Percentiles rank a stretch among this genome's conserved stretches.
These are phyloP conservation scores for Lactuca sativa DNA, from an alignment of 129 eudicot species.

Conservation along the genomic window DNA sequence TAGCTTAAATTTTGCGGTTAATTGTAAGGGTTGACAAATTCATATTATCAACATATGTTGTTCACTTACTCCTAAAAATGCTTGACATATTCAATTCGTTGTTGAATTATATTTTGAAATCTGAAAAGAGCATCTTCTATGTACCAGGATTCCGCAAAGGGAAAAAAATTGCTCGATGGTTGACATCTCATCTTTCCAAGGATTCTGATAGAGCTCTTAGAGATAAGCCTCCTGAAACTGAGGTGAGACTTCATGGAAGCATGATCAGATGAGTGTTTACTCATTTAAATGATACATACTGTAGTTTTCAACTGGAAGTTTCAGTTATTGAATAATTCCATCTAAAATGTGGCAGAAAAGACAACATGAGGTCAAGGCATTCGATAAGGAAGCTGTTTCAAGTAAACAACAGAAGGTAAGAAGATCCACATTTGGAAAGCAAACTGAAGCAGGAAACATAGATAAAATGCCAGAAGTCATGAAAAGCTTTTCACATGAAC, in stretches of 20 bases:
- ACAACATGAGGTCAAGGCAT: constrained; percentile 37
- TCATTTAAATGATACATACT: constrained; percentile 17
- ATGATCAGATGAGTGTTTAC: constrained; percentile 19
- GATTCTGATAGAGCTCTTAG: constrained; percentile 44
- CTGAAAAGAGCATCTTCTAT: constrained; percentile 21
- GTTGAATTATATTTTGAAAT: not conserved
- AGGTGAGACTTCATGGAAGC: constrained; percentile 47
- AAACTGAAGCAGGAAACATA: constrained; percentile 33
- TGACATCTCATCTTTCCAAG: constrained; percentile 63
- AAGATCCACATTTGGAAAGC: constrained; percentile 39
- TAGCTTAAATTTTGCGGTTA: not conserved
- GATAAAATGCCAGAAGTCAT: constrained; percentile 53
- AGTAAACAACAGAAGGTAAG: constrained; percentile 44
- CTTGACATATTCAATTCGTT: not conserved
- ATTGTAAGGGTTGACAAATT: not conserved
- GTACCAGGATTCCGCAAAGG: constrained; percentile 66
- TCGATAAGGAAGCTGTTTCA: constrained; percentile 46
- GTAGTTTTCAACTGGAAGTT: not conserved
- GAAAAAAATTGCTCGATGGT: constrained; percentile 69
- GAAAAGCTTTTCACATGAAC: constrained; percentile 88
- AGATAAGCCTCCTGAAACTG: constrained; percentile 39
- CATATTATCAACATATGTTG: not conserved
- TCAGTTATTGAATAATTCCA: constrained; percentile 1
- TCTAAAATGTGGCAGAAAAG: constrained; percentile 37
- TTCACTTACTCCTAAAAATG: constrained; percentile 1